Evolutionary conservation across 2,329 filamentous ascomycete species (phyloP).

Genomic region (Ophiognomonia clavigignenti-juglandacearum): DNA sequence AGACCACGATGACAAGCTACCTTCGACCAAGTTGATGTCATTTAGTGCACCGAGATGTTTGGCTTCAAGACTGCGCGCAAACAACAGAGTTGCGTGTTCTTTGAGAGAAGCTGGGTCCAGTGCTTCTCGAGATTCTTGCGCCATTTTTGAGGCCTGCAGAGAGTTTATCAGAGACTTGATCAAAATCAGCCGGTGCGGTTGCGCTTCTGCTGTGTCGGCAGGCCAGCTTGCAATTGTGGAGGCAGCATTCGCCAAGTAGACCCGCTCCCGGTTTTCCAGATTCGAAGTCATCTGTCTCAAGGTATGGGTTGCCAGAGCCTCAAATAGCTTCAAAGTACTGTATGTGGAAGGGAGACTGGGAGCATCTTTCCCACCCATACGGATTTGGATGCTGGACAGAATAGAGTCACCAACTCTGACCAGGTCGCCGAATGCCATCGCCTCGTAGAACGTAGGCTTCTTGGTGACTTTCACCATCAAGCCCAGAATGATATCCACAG

Average conservation of each 20-base stretch:
- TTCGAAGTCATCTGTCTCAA: constrained; percentile 16
- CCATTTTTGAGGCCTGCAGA: constrained; percentile 1
- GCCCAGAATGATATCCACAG: constrained; percentile 33
- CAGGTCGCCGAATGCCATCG: constrained; percentile 36
- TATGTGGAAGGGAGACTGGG: not conserved
- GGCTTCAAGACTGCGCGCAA: not conserved
- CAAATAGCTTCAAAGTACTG: constrained; percentile 7
- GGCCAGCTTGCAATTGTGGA: constrained; percentile 1
- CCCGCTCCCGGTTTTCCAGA: constrained; percentile 17
- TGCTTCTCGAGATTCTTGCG: not conserved
- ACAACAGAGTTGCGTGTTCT: not conserved
- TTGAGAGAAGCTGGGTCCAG: not conserved
- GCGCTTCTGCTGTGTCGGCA: not conserved
- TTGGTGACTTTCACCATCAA: constrained; percentile 45
- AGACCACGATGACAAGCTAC: constrained; percentile 6
- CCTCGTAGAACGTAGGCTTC: constrained; percentile 46
- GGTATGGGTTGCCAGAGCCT: constrained; percentile 9
- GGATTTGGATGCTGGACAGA: not conserved
- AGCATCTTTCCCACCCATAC: too few species aligned
- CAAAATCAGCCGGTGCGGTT: constrained; percentile 5
- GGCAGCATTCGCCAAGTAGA: constrained; percentile 14
- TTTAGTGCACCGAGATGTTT: not conserved
- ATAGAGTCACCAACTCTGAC: constrained; percentile 25
- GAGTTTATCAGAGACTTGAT: constrained; percentile 8
- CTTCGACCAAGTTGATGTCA: not conserved